A percentile compares a stretch with the other conserved stretches of the same genome.
Conservation (phyloP, 1,284 basidiomycete genomes). For the Fomitiporia mediterranea region DNA sequence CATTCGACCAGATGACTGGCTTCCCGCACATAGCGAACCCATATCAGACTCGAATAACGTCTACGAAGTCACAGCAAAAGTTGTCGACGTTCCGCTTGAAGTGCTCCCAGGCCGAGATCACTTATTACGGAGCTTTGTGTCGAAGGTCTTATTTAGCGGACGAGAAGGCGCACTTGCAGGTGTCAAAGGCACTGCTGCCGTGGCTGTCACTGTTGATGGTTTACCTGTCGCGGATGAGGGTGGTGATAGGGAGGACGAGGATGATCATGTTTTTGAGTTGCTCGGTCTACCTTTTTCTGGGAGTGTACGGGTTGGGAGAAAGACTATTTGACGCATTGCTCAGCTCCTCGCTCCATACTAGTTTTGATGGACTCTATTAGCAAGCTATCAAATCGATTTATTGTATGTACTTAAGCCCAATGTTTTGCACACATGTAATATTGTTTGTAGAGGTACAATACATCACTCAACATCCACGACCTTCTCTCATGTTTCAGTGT, state of each 20-base stretch:
- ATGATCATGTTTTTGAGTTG: conserved; percentile 46
- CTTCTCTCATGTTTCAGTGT: too few relatives aligned
- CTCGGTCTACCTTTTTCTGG: conserved; percentile 63
- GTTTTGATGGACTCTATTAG: too few relatives aligned
- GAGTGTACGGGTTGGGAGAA: conserved; percentile 60
- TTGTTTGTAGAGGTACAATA: too few relatives aligned
- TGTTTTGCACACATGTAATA: too few relatives aligned
- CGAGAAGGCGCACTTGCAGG: conserved; percentile 63
- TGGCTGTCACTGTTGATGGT: conserved; percentile 55
- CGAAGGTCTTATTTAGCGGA: conserved; percentile 52
- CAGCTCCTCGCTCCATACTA: too few relatives aligned
- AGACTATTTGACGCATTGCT: conserved; percentile 26
- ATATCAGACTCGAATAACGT: conserved; percentile 30
- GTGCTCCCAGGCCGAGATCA: conserved; percentile 69
- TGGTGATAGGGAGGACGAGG: conserved; percentile 23
- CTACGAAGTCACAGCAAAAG: conserved; percentile 54
- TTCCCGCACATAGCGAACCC: conserved; percentile 44
- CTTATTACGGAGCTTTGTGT: conserved; percentile 67
- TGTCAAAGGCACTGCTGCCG: conserved; percentile 58
- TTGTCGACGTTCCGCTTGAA: conserved; percentile 66
- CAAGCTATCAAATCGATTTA: too few relatives aligned
- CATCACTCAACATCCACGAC: too few relatives aligned
- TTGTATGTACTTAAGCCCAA: too few relatives aligned
- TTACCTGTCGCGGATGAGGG: conserved; percentile 44
- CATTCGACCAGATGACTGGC: conserved; percentile 64